Evolutionary conservation across 2,329 filamentous ascomycete genomes (phyloP).

Genomic region (Fusarium burgessii): DNA sequence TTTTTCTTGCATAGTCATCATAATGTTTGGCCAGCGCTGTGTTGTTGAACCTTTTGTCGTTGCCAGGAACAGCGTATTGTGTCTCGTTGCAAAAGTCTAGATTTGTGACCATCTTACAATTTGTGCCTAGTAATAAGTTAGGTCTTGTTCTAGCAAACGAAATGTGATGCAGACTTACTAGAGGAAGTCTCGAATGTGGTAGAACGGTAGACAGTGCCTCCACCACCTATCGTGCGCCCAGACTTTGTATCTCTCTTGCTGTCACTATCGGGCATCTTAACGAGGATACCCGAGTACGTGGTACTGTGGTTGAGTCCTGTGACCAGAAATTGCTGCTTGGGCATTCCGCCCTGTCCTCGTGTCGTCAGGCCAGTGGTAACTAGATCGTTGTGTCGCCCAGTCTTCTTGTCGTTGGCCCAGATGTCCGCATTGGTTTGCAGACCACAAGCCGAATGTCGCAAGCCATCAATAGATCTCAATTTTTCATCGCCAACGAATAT

Average conservation of each 20-base stretch:
- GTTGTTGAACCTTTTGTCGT: conserved; percentile 71
- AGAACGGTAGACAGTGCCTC: conserved; percentile 78
- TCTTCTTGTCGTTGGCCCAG: conserved; percentile 61
- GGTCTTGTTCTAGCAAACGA: not conserved
- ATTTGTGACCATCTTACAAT: conserved; percentile 87
- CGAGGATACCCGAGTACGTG: conserved; percentile 79
- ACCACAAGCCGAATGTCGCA: conserved; percentile 87
- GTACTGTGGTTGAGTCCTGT: conserved; percentile 78
- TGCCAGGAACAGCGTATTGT: conserved; percentile 91
- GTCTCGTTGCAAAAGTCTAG: conserved; percentile 90
- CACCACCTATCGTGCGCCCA: conserved; percentile 69
- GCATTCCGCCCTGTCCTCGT: conserved; percentile 72
- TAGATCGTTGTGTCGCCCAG: conserved; percentile 60
- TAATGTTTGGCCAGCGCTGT: conserved; percentile 77
- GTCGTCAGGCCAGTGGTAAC: conserved; percentile 75
- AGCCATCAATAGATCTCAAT: conserved; percentile 70
- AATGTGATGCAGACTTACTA: conserved; percentile 62
- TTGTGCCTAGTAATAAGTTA: conserved; percentile 66
- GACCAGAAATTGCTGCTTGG: conserved; percentile 91
- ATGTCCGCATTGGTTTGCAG: conserved; percentile 75
- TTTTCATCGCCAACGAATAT: conserved; percentile 79
- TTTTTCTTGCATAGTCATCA: conserved; percentile 76
- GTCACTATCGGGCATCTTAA: conserved; percentile 64
- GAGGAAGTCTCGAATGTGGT: conserved; percentile 83
- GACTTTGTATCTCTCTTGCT: conserved; percentile 54